Base-by-base conservation (phyloP, 768 basidiomycete genomes). In the Chiua virens region DNA sequence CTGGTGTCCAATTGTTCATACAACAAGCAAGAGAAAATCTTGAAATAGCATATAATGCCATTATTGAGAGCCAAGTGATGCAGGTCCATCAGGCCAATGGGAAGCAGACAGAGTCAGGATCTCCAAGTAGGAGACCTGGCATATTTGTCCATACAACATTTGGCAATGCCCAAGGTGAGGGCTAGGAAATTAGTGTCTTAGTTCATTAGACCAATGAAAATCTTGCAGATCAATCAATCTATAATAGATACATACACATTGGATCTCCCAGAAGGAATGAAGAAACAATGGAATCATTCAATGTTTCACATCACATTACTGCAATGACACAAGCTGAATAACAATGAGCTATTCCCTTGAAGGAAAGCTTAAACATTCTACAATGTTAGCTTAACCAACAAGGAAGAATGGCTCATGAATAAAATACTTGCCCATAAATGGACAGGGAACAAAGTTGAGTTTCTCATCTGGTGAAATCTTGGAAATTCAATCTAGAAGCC, bases 131-230 rank as follows among this genome's bases (percentile, higher is more conserved):
- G 71, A 0, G 57, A 64, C 8, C 28, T 63, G 8, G 73, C 71
- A 0, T 75, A 73, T 38, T 37, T 78, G 8, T 71, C 73, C 0
- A 74, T 71, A 0, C 50, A 69, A 34, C 73, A 77, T 49, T 52
- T 78, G 0, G 40, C 52, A 1, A 28, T 74, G 9, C 73, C 68
- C 3, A 70, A 68, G 27, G 67, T 62, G 8, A 38, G 66, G 4
- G 71, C 72, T 0, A 20, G 55, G 5, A 77, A 76, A 42, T 54
- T 78, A 1, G 21, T 64, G 0, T 75, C 71, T 0, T 70, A 69
- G 34, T 76, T 55, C 47, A 60, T 77, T 14, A 73, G 77, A 7
- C 77, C 75, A 0, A 32, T 43, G n/a, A 43, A 21, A 13, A 30
- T 43, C 42, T n/a, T 43, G 11, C 20, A 11, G 28, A 15, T 13